A percentile compares a stretch with the other conserved stretches of the same genome.
phyloP scores from a whole-genome alignment of 352 stramenopile genomes.

The Phytopythium kandeliae region DNA sequence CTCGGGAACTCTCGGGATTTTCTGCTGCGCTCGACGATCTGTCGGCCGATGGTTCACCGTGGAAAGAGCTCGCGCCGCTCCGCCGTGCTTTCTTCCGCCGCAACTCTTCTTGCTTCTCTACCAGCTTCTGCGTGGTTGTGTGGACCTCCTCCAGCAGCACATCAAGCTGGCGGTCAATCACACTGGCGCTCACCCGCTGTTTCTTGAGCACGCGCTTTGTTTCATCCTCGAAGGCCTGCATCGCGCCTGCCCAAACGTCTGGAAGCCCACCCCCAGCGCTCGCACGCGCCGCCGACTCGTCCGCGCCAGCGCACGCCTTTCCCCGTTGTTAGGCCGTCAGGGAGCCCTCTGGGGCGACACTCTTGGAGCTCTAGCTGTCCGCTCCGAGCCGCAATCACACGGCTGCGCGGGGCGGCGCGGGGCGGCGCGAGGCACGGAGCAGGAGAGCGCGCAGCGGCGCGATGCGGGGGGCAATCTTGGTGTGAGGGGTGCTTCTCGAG shows the following conservation, averaged over 20 bases:
- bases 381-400: no score
- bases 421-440: no score
- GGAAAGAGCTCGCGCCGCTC: neutral
- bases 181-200: constrained; percentile 48
- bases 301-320: no score
- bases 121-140: constrained; percentile 46
- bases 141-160: constrained; percentile 57
- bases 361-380: no score
- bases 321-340: no score
- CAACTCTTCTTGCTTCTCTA: constrained; percentile 51
- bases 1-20: neutral
- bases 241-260: constrained; percentile 3
- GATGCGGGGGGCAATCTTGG: neutral
- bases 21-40: neutral
- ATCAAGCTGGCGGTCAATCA: constrained; percentile 62
- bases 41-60: constrained; percentile 1
- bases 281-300: neutral
- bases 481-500: no score
- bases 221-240: constrained; percentile 62
- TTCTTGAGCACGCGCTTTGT: constrained; percentile 64
- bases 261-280: neutral
- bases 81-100: constrained; percentile 50
- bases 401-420: no score
- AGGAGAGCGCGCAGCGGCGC: neutral
- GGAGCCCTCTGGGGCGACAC: no score